These are phyloP conservation scores for Heterobasidion occidentale DNA, from an alignment of 1,284 basidiomycete genomes.

Conservation along the genomic window DNA sequence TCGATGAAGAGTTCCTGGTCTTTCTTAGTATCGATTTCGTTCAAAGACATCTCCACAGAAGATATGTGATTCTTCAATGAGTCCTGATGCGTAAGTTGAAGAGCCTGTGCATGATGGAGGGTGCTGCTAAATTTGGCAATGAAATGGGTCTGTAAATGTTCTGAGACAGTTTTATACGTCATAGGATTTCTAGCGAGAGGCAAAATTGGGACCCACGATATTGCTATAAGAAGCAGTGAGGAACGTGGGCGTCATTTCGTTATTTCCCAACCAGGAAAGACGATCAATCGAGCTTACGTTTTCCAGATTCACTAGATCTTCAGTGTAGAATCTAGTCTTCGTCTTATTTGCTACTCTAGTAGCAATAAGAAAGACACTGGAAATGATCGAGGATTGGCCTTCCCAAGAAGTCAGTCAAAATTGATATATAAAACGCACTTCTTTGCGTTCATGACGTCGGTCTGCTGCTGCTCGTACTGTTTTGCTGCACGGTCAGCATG, in stretches of 20 bases:
- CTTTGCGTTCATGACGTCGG: slow-evolving; percentile 74
- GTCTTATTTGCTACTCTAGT: slow-evolving; percentile 58
- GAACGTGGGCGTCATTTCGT: neutral
- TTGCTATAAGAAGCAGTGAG: slow-evolving; percentile 33
- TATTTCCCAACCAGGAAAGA: neutral
- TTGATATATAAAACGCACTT: slow-evolving; percentile 41
- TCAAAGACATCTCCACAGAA: slow-evolving; percentile 37
- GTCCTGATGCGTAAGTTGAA: slow-evolving; percentile 54
- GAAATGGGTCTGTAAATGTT: slow-evolving; percentile 56
- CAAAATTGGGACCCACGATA: slow-evolving; percentile 41
- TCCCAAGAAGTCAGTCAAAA: neutral
- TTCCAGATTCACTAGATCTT: slow-evolving; percentile 61
- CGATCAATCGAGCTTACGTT: slow-evolving; percentile 42
- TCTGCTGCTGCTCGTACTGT: slow-evolving; percentile 65
- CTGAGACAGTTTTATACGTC: slow-evolving; percentile 25
- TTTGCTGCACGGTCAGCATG: slow-evolving; percentile 67
- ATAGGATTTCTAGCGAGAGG: slow-evolving; percentile 2
- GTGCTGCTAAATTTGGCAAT: slow-evolving; percentile 46
- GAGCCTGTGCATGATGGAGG: slow-evolving; percentile 46
- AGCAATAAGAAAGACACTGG: slow-evolving; percentile 64
- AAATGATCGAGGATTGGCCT: neutral
- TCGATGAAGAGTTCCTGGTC: slow-evolving; percentile 70
- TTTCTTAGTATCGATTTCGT: slow-evolving; percentile 39
- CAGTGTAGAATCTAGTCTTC: slow-evolving; percentile 62
- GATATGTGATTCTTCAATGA: slow-evolving; percentile 39